Evolutionary conservation across 176 grass and related monocot genomes (phyloP).

Genomic region (Cocos nucifera): DNA sequence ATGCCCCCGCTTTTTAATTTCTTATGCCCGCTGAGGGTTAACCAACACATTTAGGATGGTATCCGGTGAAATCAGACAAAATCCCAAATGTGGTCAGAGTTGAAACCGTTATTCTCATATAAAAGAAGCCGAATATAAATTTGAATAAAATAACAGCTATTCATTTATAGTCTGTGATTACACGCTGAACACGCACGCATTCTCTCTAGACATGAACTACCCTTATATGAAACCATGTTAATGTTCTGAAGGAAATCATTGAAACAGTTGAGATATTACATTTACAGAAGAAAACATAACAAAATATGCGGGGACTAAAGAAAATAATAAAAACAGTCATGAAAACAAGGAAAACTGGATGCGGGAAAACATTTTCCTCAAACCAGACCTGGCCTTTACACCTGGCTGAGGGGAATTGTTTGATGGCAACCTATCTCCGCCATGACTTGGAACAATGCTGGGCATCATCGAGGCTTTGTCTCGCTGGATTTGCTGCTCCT

Average conservation of each 20-base stretch:
- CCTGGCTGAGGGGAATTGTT: slow-evolving; percentile 1
- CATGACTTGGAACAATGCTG: slow-evolving; percentile 4
- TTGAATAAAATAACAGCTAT: no score
- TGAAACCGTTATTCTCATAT: no score
- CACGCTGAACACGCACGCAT: no score
- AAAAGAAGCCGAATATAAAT: no score
- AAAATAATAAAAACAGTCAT: slow-evolving; percentile 3
- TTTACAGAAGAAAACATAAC: background rate
- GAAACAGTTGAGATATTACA: background rate
- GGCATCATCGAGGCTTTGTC: slow-evolving; percentile 68
- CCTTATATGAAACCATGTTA: slow-evolving; percentile 13
- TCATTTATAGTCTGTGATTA: no score
- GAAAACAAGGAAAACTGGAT: no score
- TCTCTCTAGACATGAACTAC: background rate
- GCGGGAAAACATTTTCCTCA: slow-evolving; percentile 24
- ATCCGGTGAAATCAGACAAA: no score
- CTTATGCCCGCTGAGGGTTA: no score
- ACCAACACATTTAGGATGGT: no score
- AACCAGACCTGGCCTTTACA: slow-evolving; percentile 46
- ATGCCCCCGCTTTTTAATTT: no score
- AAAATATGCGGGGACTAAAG: background rate
- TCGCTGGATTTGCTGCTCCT: slow-evolving; percentile 94
- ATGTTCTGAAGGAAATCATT: background rate
- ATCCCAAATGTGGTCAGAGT: no score
- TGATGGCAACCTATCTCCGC: slow-evolving; percentile 3